Evolutionary conservation across 352 stramenopile species (phyloP).

Genomic region (Phytophthora pseudosyringae): DNA sequence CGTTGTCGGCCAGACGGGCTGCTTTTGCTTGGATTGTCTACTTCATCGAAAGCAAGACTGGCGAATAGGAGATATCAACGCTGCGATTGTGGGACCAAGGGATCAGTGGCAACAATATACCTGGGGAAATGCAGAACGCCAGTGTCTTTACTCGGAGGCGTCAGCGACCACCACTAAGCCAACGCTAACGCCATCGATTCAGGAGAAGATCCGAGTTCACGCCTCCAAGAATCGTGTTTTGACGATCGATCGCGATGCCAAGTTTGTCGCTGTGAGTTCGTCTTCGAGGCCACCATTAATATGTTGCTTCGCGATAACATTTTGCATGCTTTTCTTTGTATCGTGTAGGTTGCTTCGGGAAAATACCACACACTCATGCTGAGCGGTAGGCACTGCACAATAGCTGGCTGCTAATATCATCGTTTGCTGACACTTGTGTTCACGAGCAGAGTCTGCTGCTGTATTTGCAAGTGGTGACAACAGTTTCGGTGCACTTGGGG

Average conservation of each 20-base stretch:
- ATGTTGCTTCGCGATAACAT: neutral
- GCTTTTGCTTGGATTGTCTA: conserved; percentile 79
- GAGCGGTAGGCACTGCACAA: conserved; percentile 43
- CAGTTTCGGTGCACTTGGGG: conserved; percentile 57
- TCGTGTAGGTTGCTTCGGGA: conserved; percentile 61
- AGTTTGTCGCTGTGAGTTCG: conserved; percentile 61
- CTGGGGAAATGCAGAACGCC: conserved; percentile 67
- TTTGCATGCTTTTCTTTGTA: neutral
- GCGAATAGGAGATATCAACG: conserved; percentile 76
- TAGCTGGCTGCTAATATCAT: neutral
- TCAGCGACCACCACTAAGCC: conserved; percentile 23
- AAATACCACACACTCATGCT: conserved; percentile 83
- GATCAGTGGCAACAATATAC: conserved; percentile 71
- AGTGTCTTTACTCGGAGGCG: conserved; percentile 41
- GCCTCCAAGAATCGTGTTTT: conserved; percentile 46
- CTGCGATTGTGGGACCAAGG: conserved; percentile 62
- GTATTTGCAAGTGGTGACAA: conserved; percentile 83
- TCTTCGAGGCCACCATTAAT: neutral
- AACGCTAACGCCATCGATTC: conserved; percentile 46
- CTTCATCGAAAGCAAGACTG: conserved; percentile 78
- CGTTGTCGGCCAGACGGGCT: conserved; percentile 70
- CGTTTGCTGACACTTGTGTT: conserved; percentile 5
- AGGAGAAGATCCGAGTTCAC: conserved; percentile 55
- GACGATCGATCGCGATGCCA: conserved; percentile 67
- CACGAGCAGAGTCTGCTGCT: conserved; percentile 56